Evolutionary conservation across 192 early-diverging fungal genomes (phyloP).

Genomic region (Diversispora eburnea): DNA sequence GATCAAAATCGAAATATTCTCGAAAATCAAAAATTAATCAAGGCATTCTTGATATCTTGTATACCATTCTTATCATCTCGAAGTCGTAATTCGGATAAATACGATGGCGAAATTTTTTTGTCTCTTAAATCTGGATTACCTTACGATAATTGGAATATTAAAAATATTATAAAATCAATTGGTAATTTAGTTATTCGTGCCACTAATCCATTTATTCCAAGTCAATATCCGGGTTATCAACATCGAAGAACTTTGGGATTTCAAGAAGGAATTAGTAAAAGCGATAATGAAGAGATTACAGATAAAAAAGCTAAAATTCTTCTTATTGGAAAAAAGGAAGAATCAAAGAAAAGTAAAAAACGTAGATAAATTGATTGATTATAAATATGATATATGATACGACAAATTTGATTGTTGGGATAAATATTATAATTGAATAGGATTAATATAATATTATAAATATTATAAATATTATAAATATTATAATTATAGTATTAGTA

Average conservation of each 20-base stretch:
- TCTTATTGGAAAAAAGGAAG: constrained; percentile 51
- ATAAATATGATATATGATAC: too few relatives aligned
- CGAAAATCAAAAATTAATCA: constrained; percentile 71
- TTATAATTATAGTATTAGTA: too few relatives aligned
- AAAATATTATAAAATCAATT: constrained; percentile 65
- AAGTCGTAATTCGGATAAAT: constrained; percentile 31
- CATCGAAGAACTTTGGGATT: constrained; percentile 96
- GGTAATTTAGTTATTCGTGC: constrained; percentile 53
- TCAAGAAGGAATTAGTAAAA: constrained; percentile 71
- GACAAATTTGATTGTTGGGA: too few relatives aligned
- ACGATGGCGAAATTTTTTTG: constrained; percentile 69
- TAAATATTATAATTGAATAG: too few relatives aligned
- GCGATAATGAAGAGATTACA: constrained; percentile 76
- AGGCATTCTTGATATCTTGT: constrained; percentile 60
- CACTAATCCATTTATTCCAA: constrained; percentile 61
- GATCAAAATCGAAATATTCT: constrained; percentile 83
- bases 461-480: too few relatives aligned
- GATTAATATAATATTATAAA: too few relatives aligned
- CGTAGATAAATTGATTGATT: too few relatives aligned
- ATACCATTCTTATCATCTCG: constrained; percentile 48
- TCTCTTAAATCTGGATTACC: constrained; percentile 82
- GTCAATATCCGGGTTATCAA: constrained; percentile 77
- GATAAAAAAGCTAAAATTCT: constrained; percentile 63
- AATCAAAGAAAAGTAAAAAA: too few relatives aligned
- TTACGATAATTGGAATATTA: constrained; percentile 86